Base-by-base conservation (phyloP, 495 filamentous ascomycete genomes). In the Neohortaea acidophila region DNA sequence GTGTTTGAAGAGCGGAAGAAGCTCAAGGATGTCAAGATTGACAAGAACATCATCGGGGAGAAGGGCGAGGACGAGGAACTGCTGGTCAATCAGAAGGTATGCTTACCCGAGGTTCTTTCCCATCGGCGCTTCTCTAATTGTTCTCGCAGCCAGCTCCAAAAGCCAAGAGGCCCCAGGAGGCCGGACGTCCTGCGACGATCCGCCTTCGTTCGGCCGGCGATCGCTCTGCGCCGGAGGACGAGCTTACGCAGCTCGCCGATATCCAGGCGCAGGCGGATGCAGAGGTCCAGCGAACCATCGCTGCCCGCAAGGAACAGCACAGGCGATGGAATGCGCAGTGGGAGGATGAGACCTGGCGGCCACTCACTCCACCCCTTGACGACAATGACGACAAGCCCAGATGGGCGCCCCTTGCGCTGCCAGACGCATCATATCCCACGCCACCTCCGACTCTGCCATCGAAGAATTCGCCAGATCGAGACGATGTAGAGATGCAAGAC, bases 51-150 rank as follows among this genome's bases (percentile, higher is more conserved):
- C 54, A 70, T 92, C 35, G 75, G 78, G 47, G 81, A 94, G 62
- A 93, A 86, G 66, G 76, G 74, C 38, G 82, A 87, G 42, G 89
- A 96, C 57, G 91, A 96, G 48, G 87, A 94, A 51, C 49, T 64
- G 46, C 72, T 96, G 48, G 77, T 91, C 64, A 87, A 87, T 59
- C 80, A 86, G 52, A 89, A 89, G 73, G 84, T 86, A 63, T 59
- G 71, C 49, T 23, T 18, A 44, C 26, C 44, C 30, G 21, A 22
- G 10, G 36, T 17, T 33, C 8, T 21, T 14, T 13, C 21, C 21
- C 15, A 41, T 10, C 26, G 13, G 5, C 9, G 17, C 39, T 35
- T 27, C 36, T 45, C 23, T 37, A 11, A 23, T 37, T 33, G 24
- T 24, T 40, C 48, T 37, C n/a, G n/a, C n/a, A 52, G 60, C 59